These are phyloP conservation scores for Mycoemilia scoparia DNA, from an alignment of 192 early-diverging fungal genomes.

Conservation along the genomic window DNA sequence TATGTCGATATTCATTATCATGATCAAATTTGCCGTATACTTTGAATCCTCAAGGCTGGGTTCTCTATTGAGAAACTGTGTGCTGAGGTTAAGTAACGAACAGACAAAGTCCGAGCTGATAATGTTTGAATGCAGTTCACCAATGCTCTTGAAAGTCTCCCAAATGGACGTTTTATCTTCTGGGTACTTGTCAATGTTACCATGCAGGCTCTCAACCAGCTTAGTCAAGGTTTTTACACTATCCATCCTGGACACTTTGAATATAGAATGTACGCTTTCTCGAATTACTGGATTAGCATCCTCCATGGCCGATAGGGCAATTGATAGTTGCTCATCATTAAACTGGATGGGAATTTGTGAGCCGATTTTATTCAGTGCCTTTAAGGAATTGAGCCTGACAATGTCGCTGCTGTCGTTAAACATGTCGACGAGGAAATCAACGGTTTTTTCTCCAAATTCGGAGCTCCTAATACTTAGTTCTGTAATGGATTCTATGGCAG, in stretches of 20 bases:
- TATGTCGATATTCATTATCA: slow-evolving; percentile 57
- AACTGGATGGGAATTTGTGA: slow-evolving; percentile 31
- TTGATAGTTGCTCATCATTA: slow-evolving; percentile 52
- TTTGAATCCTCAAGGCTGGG: slow-evolving; percentile 41
- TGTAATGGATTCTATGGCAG: slow-evolving; percentile 70
- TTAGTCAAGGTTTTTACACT: slow-evolving; percentile 21
- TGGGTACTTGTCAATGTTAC: slow-evolving; percentile 44
- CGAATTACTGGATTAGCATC: slow-evolving; percentile 52
- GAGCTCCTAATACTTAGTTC: slow-evolving; percentile 52
- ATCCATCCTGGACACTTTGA: slow-evolving; percentile 34
- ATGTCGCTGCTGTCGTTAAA: slow-evolving; percentile 88
- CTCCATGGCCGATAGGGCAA: slow-evolving; percentile 54
- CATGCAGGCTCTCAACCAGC: slow-evolving; percentile 37
- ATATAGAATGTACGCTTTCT: slow-evolving; percentile 49
- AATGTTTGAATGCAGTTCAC: slow-evolving; percentile 31
- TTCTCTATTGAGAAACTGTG: slow-evolving; percentile 50
- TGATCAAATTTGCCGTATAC: slow-evolving; percentile 53
- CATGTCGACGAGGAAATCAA: slow-evolving; percentile 85
- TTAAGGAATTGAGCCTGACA: slow-evolving; percentile 66
- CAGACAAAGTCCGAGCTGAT: slow-evolving; percentile 28
- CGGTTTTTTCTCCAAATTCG: slow-evolving; percentile 49
- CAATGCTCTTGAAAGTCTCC: slow-evolving; percentile 42
- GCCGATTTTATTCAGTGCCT: slow-evolving; percentile 55
- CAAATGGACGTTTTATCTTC: slow-evolving; percentile 55
- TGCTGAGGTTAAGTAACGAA: slow-evolving; percentile 40